Base-by-base conservation (phyloP, 331 rosid genomes). In the Telfairia occidentalis region DNA sequence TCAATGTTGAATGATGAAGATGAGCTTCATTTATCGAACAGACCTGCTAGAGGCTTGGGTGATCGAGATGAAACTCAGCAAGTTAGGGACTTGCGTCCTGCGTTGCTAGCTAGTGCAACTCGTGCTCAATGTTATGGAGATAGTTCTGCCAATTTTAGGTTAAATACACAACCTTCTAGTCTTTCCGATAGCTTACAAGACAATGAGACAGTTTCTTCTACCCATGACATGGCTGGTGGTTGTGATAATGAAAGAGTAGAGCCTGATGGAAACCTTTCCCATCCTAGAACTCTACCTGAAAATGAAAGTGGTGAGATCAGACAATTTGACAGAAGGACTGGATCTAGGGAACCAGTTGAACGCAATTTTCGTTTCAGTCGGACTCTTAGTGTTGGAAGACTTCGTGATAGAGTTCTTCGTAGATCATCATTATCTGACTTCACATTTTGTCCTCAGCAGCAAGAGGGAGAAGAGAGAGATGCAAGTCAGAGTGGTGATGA, bases 321-420 rank as follows among this genome's bases (percentile, higher is more conserved):
- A 81, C 79, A 80, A 60, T 76, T 65, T 40, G 96, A 86, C 74
- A 84, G 94, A 63, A 82, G 83, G 50, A 80, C 79, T 79, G 97
- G 89, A 65, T 78, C 82, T 80, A 90, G 92, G 72, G 97, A 92
- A 82, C 99, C 97, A 58, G 89, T 83, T 71, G 99, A 95, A 7
- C 87, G 88, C 38, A 95, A 92, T 85, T 96, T 92, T 78, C 97
- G 86, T 74, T 95, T 92, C 81, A 95, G 97, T 83, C 85, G 99
- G 73, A 95, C 99, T 35, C 80, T 95, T 34, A 95, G 99, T 79
- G 99, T 95, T 78, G 99, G 99, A 80, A 92, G 99, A 81, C 99
- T 95, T 81, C 97, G 99, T n/a, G 97, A 95, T 78, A 95, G 97
- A 79, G 97, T 95, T 74, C 99, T 92, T 70, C 96, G 97, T 42